Conservation (phyloP, 257 asterid genomes). For the Solanum phureja region DNA sequence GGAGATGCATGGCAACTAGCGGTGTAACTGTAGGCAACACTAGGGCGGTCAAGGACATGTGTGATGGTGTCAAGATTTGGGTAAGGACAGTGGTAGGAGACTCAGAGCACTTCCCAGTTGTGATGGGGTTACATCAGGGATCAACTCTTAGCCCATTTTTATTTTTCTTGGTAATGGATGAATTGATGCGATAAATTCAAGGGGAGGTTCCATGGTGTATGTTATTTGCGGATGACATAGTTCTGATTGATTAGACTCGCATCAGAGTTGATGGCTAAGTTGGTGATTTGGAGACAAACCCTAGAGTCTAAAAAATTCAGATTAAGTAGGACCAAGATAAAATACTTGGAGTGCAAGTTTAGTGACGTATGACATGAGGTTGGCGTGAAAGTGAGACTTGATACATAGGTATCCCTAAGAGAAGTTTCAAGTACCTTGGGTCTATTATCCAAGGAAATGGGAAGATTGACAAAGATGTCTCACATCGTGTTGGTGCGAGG, state of each 20-base stretch:
- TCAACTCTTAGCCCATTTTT: neutral
- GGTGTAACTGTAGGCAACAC: neutral
- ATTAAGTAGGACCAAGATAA: neutral
- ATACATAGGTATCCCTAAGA: neutral
- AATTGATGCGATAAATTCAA: neutral
- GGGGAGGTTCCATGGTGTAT: neutral
- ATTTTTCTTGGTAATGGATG: neutral
- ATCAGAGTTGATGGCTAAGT: neutral
- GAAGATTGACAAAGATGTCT: neutral
- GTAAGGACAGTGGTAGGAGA: neutral
- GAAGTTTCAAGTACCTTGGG: neutral
- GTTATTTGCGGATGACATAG: neutral
- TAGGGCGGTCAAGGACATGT: neutral
- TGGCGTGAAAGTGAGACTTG: neutral
- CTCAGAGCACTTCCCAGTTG: neutral
- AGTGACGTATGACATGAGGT: neutral
- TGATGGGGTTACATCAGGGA: neutral
- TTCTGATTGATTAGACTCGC: neutral
- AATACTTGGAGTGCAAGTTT: neutral
- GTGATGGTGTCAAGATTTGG: neutral
- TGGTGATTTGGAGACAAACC: neutral
- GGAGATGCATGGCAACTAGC: neutral
- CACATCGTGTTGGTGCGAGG: neutral
- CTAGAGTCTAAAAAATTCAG: neutral
- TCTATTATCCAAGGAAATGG: neutral